Evolutionary conservation across 1,284 basidiomycete species (phyloP), one percentile per base, ranked within the genome.

Genomic region (Austroboletus novae-zelandiae): DNA sequence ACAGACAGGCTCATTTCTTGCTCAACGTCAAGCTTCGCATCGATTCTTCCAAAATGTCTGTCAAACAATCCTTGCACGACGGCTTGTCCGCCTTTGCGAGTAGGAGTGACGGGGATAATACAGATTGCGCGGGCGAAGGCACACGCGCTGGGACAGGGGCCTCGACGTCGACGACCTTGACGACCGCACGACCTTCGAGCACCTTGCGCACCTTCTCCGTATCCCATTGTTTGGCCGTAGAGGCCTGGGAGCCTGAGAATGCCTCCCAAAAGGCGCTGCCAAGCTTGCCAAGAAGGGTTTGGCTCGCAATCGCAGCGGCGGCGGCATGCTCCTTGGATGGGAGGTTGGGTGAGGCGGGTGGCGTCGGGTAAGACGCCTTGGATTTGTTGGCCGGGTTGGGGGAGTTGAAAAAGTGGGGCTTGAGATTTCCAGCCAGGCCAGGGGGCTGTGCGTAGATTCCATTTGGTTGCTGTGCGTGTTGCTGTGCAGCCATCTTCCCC

Each of bases 251-350:
- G 23, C 81, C 81, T 14, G 83, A 77, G 69, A 91, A 91, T 27
- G 88, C 89, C 55, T 90, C 87, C 87, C 86, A 90, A 69, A 91
- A 90, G 39, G 88, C 85, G 25, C 71, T 66, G 14, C 86, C 84
- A 29, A 91, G 74, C 59, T 81, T 84, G 64, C 73, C 70, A 44
- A 86, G 61, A 29, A 91, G 67, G 0, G 88, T 89, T 67, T 89
- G 85, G 31, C 79, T 81, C 5, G 86, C 88, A 53, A 88, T 73
- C 9, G 79, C 77, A 9, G 85, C 86, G 23, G 82, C 73, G 49
- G 83, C 71, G 3, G 80, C 76, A 13, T 71, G 67, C 34, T 64
- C 61, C 25, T 47, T 60, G 10, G 65, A 58, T 0, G 66, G 55
- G 43, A 58, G 17, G 18, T 39, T 42, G 25, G 62, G 57, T 4